Conservation (phyloP, 2,329 filamentous ascomycete species). For the Fusarium sambucinum region DNA sequence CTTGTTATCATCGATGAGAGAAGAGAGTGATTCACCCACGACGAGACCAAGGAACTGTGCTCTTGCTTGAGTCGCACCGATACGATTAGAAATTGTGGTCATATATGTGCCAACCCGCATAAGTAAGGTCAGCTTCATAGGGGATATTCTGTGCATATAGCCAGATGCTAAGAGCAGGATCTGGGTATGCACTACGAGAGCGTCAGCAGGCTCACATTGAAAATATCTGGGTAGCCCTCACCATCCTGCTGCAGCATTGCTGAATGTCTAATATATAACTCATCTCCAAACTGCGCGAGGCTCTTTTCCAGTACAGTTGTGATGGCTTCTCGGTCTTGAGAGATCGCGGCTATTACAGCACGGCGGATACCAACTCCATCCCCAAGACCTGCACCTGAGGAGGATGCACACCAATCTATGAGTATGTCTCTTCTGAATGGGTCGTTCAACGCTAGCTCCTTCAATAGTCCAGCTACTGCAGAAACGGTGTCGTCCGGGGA, state of each 20-base stretch:
- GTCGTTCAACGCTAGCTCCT: slow-evolving; percentile 61
- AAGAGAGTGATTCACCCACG: slow-evolving; percentile 78
- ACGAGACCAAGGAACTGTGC: slow-evolving; percentile 89
- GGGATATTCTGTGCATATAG: slow-evolving; percentile 75
- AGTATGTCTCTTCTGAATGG: slow-evolving; percentile 65
- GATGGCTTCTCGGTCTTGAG: slow-evolving; percentile 64
- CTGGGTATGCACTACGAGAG: slow-evolving; percentile 79
- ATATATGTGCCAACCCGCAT: slow-evolving; percentile 80
- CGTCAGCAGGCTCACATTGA: slow-evolving; percentile 38
- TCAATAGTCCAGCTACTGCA: slow-evolving; percentile 70
- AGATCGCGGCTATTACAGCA: slow-evolving; percentile 71
- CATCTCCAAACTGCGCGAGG: slow-evolving; percentile 82
- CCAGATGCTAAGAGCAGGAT: slow-evolving; percentile 81
- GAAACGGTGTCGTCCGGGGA: slow-evolving; percentile 59
- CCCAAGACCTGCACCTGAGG: slow-evolving; percentile 73
- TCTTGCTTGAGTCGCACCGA: slow-evolving; percentile 79
- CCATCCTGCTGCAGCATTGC: slow-evolving; percentile 91
- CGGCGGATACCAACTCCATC: slow-evolving; percentile 74
- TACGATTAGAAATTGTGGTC: slow-evolving; percentile 83
- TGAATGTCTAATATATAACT: slow-evolving; percentile 86
- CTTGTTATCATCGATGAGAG: slow-evolving; percentile 74
- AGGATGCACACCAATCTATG: slow-evolving; percentile 72
- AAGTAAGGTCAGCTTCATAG: slow-evolving; percentile 75
- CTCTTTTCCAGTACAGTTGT: slow-evolving; percentile 73
- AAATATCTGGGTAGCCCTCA: slow-evolving; percentile 50